Conservation (phyloP, 2,329 filamentous ascomycete species). For the Celoporthe dispersa region DNA sequence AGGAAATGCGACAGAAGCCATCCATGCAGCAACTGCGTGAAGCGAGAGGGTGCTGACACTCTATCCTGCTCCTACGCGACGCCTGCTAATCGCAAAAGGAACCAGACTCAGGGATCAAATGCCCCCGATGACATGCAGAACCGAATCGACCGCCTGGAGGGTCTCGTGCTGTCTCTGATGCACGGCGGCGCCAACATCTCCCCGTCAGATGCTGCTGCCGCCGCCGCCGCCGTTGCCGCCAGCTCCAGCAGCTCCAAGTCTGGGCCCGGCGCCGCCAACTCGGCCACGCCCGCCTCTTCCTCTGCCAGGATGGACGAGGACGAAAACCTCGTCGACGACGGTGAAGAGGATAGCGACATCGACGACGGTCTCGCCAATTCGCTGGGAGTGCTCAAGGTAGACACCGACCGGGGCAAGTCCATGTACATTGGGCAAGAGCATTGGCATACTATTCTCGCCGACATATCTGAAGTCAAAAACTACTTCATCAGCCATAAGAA, state of each 20-base stretch:
- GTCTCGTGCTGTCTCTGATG: slow-evolving; percentile 91
- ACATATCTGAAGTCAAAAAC: slow-evolving; percentile 91
- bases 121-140: slow-evolving; percentile 97
- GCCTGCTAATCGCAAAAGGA: slow-evolving; percentile 73
- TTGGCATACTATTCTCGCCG: slow-evolving; percentile 79
- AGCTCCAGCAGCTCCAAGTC: slow-evolving; percentile 38
- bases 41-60: slow-evolving; percentile 82
- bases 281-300: slow-evolving; percentile 48
- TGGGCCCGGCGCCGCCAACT: slow-evolving; percentile 41
- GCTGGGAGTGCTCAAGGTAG: slow-evolving; percentile 82
- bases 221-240: slow-evolving; percentile 37
- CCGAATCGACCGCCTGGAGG: slow-evolving; percentile 92
- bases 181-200: slow-evolving; percentile 70
- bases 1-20: slow-evolving; percentile 92
- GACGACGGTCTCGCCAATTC: slow-evolving; percentile 72
- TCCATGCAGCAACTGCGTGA: slow-evolving; percentile 93
- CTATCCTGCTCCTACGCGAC: slow-evolving; percentile 84
- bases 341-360: slow-evolving; percentile 68
- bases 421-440: slow-evolving; percentile 83
- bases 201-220: slow-evolving; percentile 41
- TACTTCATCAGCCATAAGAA: slow-evolving; percentile 88
- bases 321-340: slow-evolving; percentile 53
- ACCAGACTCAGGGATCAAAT: slow-evolving; percentile 59
- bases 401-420: slow-evolving; percentile 75
- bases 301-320: slow-evolving; percentile 60